These are phyloP conservation scores for Rhizophagus clarus DNA, from an alignment of 192 early-diverging fungal genomes.

Conservation along the genomic window DNA sequence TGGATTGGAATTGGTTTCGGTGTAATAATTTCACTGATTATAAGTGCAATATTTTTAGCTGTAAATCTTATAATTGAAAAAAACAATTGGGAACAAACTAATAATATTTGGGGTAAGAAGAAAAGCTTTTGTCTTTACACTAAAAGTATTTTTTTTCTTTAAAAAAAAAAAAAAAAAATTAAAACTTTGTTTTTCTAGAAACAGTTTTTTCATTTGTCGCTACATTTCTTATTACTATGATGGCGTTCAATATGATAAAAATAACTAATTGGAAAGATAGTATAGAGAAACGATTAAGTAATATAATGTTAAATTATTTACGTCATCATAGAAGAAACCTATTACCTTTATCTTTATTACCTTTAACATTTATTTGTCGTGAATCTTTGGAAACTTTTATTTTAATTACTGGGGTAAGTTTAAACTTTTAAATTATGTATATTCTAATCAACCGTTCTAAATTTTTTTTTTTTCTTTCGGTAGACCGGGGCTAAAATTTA, in stretches of 20 bases:
- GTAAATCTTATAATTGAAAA: constrained; percentile 61
- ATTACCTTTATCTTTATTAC: constrained; percentile 78
- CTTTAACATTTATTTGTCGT: constrained; percentile 80
- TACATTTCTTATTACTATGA: constrained; percentile 69
- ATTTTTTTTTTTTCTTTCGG: not conserved
- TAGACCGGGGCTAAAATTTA: constrained; percentile 60
- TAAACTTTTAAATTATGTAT: not conserved
- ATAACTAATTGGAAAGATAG: constrained; percentile 75
- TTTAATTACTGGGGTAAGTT: constrained; percentile 77
- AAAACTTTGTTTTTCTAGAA: constrained; percentile 55
- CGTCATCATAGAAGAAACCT: constrained; percentile 43
- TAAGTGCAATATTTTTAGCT: constrained; percentile 76
- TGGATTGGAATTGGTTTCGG: constrained; percentile 77
- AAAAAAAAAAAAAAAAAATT: too few relatives aligned
- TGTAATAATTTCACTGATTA: constrained; percentile 62
- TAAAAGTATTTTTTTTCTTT: not conserved
- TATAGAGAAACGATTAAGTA: constrained; percentile 63
- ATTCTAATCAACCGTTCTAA: not conserved
- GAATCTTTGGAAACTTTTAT: constrained; percentile 90
- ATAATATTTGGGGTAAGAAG: too few relatives aligned
- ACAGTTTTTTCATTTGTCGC: constrained; percentile 80
- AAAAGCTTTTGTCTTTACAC: not conserved
- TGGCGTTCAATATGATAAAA: constrained; percentile 82
- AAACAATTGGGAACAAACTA: constrained; percentile 39
- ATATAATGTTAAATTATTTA: constrained; percentile 43